These are phyloP conservation scores for Beta corolliflora DNA, from an alignment of 179 eudicot species.

Conservation along the genomic window DNA sequence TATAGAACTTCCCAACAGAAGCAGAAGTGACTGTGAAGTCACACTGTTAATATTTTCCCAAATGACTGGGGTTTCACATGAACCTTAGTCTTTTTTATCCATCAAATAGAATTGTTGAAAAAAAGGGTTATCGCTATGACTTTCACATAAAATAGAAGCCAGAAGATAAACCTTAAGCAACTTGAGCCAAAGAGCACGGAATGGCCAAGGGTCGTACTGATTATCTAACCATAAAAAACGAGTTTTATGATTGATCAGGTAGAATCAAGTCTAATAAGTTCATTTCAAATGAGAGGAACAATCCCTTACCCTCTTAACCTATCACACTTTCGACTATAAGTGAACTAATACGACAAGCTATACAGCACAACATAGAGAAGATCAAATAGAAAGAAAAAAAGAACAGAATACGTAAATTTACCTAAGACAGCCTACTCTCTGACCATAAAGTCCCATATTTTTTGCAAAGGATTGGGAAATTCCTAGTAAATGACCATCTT, in stretches of 20 bases:
- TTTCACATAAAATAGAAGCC: not conserved
- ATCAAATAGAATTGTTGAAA: not conserved
- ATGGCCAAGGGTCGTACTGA: not conserved
- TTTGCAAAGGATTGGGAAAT: slow-evolving; percentile 95
- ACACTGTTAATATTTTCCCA: not conserved
- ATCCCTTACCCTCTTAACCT: not conserved
- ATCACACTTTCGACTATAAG: not conserved
- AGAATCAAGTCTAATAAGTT: too few species aligned
- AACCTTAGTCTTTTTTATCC: not conserved
- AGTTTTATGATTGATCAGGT: too few species aligned
- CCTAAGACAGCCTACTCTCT: slow-evolving; percentile 98
- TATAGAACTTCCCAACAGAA: too few species aligned
- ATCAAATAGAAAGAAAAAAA: not conserved
- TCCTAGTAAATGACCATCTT: slow-evolving; percentile 95
- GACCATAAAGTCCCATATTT: slow-evolving; percentile 99
- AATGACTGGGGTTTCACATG: not conserved
- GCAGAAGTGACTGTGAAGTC: not conserved
- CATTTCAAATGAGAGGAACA: too few species aligned
- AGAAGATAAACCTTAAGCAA: not conserved
- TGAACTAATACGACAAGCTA: not conserved
- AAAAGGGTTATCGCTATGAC: not conserved
- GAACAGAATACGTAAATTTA: slow-evolving; percentile 25
- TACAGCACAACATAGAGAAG: not conserved
- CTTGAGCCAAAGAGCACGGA: not conserved
- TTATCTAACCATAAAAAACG: too few species aligned